phyloP scores from a whole-genome alignment of 2,329 filamentous ascomycete species.

The Trichoderma sp. region DNA sequence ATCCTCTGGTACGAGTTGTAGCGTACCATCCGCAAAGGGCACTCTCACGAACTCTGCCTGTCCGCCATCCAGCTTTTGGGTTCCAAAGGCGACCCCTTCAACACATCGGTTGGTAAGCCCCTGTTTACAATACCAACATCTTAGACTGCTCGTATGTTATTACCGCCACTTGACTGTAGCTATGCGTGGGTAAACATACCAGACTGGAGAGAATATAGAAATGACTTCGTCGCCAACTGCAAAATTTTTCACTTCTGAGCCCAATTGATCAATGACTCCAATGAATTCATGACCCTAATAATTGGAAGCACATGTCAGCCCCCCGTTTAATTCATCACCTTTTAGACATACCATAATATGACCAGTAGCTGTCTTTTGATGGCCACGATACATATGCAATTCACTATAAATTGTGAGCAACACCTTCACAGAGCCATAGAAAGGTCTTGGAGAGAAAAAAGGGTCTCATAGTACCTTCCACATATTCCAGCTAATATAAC shows the following conservation, averaged over 20 bases:
- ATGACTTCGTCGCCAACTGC: not conserved
- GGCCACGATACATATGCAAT: not conserved
- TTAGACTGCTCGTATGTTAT: not conserved
- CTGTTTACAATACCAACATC: not conserved
- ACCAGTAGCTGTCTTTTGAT: not conserved
- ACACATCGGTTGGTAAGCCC: not conserved
- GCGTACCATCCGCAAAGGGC: slow-evolving; percentile 4
- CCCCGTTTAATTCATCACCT: rapidly evolving
- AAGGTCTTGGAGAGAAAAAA: not conserved
- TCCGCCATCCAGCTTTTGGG: slow-evolving; percentile 2
- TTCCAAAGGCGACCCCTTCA: slow-evolving; percentile 1
- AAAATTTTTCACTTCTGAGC: not conserved
- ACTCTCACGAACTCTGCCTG: slow-evolving; percentile 6
- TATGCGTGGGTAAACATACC: not conserved
- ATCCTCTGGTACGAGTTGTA: not conserved
- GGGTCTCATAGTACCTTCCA: not conserved
- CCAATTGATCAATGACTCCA: not conserved
- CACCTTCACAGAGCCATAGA: not conserved
- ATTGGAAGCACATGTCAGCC: not conserved
- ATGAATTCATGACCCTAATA: slow-evolving; percentile 1
- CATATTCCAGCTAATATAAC: slow-evolving; percentile 3
- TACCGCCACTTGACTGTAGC: not conserved
- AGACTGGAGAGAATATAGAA: slow-evolving; percentile 1
- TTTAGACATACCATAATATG: not conserved
- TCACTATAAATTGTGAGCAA: not conserved